Percentiles rank a stretch among this genome's conserved stretches.
phyloP scores from a whole-genome alignment of 2,329 filamentous ascomycete species.

The Cryoendolithus antarcticus region DNA sequence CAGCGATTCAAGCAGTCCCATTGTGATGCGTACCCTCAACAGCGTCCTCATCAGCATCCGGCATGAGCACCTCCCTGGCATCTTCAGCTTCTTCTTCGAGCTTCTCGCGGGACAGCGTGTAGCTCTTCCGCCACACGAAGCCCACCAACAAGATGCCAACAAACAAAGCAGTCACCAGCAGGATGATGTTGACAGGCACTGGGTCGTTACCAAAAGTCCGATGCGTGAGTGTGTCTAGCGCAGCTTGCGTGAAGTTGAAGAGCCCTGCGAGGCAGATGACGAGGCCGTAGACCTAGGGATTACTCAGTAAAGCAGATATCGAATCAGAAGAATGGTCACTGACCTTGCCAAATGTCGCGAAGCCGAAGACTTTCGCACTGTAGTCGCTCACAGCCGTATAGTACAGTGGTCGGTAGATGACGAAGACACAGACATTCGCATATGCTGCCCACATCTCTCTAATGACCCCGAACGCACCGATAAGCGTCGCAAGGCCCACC shows the following conservation, averaged over 20 bases:
- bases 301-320: no score
- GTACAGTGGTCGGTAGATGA: conserved; percentile 77
- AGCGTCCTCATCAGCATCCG: conserved; percentile 17
- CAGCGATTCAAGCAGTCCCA: not conserved
- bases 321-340: no score
- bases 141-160: conserved; percentile 54
- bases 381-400: conserved; percentile 87
- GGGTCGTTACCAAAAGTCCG: conserved; percentile 59
- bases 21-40: not conserved
- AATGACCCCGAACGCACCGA: conserved; percentile 65
- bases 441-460: conserved; percentile 62
- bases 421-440: conserved; percentile 64
- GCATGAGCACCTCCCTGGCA: conserved; percentile 28
- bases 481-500: conserved; percentile 57
- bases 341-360: conserved; percentile 70
- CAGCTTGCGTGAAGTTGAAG: conserved; percentile 73
- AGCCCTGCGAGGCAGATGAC: conserved; percentile 78
- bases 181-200: conserved; percentile 59
- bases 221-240: conserved; percentile 67
- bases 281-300: conserved; percentile 59
- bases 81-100: conserved; percentile 34
- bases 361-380: conserved; percentile 82
- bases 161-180: conserved; percentile 49
- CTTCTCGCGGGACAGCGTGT: conserved; percentile 28
- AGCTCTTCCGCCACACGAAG: conserved; percentile 48